phyloP scores from a whole-genome alignment of 176 grass and related monocot species.

The Canna indica region DNA sequence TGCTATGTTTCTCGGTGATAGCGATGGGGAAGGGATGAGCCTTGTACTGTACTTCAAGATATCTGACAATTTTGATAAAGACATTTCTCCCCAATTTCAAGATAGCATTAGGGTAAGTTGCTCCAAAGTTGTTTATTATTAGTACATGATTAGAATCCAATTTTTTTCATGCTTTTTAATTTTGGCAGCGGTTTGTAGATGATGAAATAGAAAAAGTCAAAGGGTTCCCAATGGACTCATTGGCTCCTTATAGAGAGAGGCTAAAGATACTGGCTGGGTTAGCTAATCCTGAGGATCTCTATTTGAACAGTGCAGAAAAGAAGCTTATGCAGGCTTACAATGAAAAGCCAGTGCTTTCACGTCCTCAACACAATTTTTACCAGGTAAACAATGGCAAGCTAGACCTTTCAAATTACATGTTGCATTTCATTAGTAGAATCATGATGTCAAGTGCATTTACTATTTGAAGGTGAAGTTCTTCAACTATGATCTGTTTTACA shows the following conservation, averaged over 20 bases:
- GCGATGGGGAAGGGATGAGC: constrained; percentile 68
- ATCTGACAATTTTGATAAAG: constrained; percentile 79
- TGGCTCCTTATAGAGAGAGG: constrained; percentile 60
- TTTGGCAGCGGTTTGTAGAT: constrained; percentile 50
- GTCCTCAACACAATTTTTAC: constrained; percentile 90
- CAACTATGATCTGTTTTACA: neutral
- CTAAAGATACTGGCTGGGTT: constrained; percentile 85
- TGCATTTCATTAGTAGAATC: too few species aligned
- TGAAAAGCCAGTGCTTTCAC: constrained; percentile 73
- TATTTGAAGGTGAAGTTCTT: neutral
- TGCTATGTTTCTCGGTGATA: constrained; percentile 88
- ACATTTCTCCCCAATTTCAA: constrained; percentile 69
- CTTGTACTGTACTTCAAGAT: constrained; percentile 84
- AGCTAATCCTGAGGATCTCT: constrained; percentile 71
- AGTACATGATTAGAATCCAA: neutral
- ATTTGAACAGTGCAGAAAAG: constrained; percentile 60
- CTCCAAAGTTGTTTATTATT: neutral
- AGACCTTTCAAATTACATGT: neutral
- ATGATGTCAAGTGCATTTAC: neutral
- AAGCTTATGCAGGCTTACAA: constrained; percentile 82
- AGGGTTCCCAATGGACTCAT: constrained; percentile 64
- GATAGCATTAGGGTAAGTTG: constrained; percentile 68
- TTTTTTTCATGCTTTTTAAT: neutral
- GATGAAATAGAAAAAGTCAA: constrained; percentile 79
- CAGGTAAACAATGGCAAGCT: constrained; percentile 26